phyloP scores from a whole-genome alignment of 768 basidiomycete species.

The Tulasnella sp. region DNA sequence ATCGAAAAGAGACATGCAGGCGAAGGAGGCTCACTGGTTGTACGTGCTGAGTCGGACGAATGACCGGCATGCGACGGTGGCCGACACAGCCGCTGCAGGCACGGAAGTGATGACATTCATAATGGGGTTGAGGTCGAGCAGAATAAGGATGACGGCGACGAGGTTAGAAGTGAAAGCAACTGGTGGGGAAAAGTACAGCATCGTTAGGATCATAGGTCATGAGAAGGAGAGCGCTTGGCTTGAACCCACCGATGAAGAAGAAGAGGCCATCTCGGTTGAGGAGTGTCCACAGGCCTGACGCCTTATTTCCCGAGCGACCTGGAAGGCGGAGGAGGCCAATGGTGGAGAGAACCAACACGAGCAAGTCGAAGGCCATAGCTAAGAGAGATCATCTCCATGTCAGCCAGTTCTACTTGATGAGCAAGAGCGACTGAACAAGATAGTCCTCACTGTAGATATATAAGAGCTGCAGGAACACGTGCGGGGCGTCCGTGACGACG shows the following conservation, averaged over 20 bases:
- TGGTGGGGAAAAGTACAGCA: not conserved
- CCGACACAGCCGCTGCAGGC: conserved; percentile 16
- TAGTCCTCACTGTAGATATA: conserved; percentile 43
- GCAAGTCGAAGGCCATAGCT: conserved; percentile 60
- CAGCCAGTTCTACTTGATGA: not conserved
- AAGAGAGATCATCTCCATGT: not conserved
- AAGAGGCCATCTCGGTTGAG: conserved; percentile 62
- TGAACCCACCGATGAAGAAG: conserved; percentile 46
- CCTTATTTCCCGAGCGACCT: conserved; percentile 25
- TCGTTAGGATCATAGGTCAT: not conserved
- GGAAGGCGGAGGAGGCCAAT: conserved; percentile 45
- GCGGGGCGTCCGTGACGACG: conserved; percentile 25
- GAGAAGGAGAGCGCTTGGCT: not conserved
- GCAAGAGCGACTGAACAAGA: not conserved
- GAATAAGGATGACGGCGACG: conserved; percentile 2
- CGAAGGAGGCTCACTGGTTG: conserved; percentile 3
- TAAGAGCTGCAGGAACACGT: conserved; percentile 43
- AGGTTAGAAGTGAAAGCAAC: conserved; percentile 15
- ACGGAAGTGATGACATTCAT: conserved; percentile 18
- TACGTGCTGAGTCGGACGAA: conserved; percentile 18
- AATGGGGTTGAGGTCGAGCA: conserved; percentile 13
- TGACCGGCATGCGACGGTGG: conserved; percentile 19
- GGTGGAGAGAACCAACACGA: conserved; percentile 48
- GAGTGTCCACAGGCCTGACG: conserved; percentile 47
- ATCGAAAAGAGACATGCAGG: too few relatives aligned